Conservation (phyloP, 805 yeast genomes). For the Ogataea trehaloabstinens region DNA sequence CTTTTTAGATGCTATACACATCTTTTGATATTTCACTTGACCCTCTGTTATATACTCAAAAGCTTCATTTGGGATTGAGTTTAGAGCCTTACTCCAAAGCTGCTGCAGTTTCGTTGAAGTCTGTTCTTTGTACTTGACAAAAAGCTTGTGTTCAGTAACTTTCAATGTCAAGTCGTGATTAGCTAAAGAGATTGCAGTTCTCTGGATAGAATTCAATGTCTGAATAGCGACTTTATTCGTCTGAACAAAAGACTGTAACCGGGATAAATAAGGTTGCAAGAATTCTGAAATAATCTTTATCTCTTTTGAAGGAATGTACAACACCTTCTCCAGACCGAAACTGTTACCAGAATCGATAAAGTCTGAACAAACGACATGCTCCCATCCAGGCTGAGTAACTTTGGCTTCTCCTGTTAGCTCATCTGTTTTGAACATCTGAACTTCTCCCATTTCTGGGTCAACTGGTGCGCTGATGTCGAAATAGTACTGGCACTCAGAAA, state of each 20-base stretch:
- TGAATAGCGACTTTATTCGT: neutral
- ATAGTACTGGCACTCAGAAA: slow-evolving; percentile 61
- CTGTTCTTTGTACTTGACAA: neutral
- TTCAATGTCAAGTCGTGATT: neutral
- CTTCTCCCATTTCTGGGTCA: slow-evolving; percentile 45
- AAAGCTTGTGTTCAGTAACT: neutral
- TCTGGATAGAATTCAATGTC: neutral
- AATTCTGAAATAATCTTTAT: neutral
- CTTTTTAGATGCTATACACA: neutral
- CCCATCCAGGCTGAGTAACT: slow-evolving; percentile 40
- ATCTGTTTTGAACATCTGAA: slow-evolving; percentile 19
- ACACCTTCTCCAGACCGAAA: slow-evolving; percentile 49
- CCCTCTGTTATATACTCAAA: slow-evolving; percentile 11
- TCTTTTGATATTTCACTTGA: slow-evolving; percentile 18
- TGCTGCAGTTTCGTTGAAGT: neutral
- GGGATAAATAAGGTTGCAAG: neutral
- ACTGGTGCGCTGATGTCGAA: slow-evolving; percentile 60
- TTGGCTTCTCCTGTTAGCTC: slow-evolving; percentile 17
- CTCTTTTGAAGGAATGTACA: slow-evolving; percentile 34
- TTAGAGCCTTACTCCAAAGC: neutral
- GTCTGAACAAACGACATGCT: slow-evolving; percentile 42
- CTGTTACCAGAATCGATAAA: slow-evolving; percentile 56
- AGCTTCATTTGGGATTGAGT: slow-evolving; percentile 5
- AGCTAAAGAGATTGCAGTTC: neutral
- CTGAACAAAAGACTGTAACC: neutral